Evolutionary conservation across 352 stramenopile genomes (phyloP).

Genomic region (Globisporangium sylvaticum): DNA sequence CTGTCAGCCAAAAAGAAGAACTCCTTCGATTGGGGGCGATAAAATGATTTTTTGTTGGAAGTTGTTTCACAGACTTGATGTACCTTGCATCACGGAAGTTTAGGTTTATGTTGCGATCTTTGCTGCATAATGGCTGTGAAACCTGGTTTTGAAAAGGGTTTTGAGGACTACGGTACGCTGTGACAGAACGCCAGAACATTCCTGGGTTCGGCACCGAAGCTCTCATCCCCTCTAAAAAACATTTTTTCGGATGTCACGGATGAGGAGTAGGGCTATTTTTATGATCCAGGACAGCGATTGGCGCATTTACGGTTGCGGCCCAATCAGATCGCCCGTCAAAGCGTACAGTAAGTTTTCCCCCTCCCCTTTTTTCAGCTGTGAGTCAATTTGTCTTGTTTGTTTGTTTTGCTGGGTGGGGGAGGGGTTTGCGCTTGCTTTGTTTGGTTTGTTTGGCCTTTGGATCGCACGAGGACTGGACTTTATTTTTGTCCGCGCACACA

Average conservation of each 20-base stretch:
- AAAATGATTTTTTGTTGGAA: not conserved
- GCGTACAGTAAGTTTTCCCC: not conserved
- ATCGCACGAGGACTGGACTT: conserved; percentile 10
- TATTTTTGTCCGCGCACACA: conserved; percentile 14
- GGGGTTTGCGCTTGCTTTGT: not conserved
- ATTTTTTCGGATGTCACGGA: not conserved
- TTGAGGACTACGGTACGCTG: not conserved
- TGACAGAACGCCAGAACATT: conserved; percentile 4
- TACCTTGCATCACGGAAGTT: conserved; percentile 6
- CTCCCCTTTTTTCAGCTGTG: not conserved
- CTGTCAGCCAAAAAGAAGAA: conserved; percentile 1
- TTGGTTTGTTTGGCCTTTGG: conserved; percentile 8
- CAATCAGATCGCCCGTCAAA: not conserved
- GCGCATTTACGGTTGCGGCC: no score
- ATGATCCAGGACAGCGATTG: no score
- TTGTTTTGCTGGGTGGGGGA: conserved; percentile 1
- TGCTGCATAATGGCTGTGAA: not conserved
- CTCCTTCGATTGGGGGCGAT: not conserved
- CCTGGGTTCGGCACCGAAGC: no score
- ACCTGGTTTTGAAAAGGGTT: not conserved
- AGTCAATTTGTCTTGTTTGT: not conserved
- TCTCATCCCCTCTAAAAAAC: not conserved
- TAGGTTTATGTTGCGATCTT: not conserved
- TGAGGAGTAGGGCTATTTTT: not conserved
- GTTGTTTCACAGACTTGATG: not conserved